A percentile compares a stretch with the other conserved stretches of the same genome.
Evolutionary conservation across 225 moss, liverwort and hornwort species (phyloP).

Genomic region (Pleurozium schreberi): DNA sequence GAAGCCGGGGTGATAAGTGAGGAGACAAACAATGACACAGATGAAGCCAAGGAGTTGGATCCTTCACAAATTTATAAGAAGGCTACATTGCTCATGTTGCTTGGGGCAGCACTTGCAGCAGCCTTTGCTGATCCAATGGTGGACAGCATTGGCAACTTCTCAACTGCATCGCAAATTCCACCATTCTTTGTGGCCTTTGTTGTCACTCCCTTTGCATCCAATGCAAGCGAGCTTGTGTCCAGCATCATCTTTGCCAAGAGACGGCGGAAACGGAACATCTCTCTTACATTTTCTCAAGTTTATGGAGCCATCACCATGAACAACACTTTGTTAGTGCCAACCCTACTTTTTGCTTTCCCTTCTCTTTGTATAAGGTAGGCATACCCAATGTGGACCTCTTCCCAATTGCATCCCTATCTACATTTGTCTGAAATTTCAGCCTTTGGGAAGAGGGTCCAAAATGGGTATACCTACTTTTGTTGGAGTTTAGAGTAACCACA

Average conservation of each 20-base stretch:
- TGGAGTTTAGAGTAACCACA: background rate
- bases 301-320: conserved; percentile 98
- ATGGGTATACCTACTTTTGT: background rate
- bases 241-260: conserved; percentile 78
- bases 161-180: conserved; percentile 62
- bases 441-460: background rate
- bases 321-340: conserved; percentile 58
- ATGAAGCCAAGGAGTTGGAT: background rate
- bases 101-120: conserved; percentile 65
- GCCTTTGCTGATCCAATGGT: conserved; percentile 87
- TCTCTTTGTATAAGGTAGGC: background rate
- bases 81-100: conserved; percentile 37
- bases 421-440: background rate
- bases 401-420: background rate
- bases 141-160: conserved; percentile 80
- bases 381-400: background rate
- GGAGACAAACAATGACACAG: conserved; percentile 12
- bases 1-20: conserved; percentile 32
- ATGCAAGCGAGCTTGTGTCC: conserved; percentile 92
- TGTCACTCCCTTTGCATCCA: conserved; percentile 88
- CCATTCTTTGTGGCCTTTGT: conserved; percentile 95
- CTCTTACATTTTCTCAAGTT: conserved; percentile 88
- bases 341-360: background rate
- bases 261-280: conserved; percentile 65
- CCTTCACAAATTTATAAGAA: conserved; percentile 34